Evolutionary conservation across 169 alveolate genomes (phyloP).

Genomic region (Plasmodium billcollinsi): DNA sequence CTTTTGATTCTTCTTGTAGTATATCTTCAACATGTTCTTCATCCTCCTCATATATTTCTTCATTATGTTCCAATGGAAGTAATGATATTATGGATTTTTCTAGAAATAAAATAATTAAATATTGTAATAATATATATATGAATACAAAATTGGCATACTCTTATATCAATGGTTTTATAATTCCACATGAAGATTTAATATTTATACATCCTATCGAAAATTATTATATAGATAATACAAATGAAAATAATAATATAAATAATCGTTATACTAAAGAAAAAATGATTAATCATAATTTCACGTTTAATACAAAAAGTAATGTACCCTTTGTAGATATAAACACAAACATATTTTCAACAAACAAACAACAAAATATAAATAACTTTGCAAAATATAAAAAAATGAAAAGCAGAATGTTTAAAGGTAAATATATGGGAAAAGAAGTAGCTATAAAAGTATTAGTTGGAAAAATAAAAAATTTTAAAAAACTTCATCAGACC

Average conservation of each 20-base stretch:
- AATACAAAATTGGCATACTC: constrained; percentile 45
- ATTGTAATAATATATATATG: constrained; percentile 53
- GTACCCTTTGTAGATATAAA: background rate
- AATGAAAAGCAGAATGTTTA: constrained; percentile 55
- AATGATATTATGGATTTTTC: constrained; percentile 3
- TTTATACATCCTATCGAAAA: constrained; percentile 50
- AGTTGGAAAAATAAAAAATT: constrained; percentile 68
- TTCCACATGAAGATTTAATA: constrained; percentile 56
- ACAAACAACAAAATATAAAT: background rate
- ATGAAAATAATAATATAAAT: background rate
- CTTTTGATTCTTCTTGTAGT: constrained; percentile 18
- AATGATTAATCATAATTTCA: background rate
- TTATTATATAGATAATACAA: constrained; percentile 6
- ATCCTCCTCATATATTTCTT: constrained; percentile 27
- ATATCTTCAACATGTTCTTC: constrained; percentile 14
- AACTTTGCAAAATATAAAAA: background rate
- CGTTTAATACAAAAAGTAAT: background rate
- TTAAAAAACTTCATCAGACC: constrained; percentile 37
- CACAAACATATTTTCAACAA: too few species aligned
- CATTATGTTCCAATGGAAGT: constrained; percentile 32
- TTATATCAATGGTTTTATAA: constrained; percentile 60
- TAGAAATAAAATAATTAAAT: constrained; percentile 34
- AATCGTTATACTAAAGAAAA: background rate
- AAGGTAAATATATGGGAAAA: constrained; percentile 75
- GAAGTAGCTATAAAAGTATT: constrained; percentile 78